A percentile compares a stretch with the other conserved stretches of the same genome.
phyloP scores from a whole-genome alignment of 768 basidiomycete genomes.

The Tylopilus rubrobrunneus region DNA sequence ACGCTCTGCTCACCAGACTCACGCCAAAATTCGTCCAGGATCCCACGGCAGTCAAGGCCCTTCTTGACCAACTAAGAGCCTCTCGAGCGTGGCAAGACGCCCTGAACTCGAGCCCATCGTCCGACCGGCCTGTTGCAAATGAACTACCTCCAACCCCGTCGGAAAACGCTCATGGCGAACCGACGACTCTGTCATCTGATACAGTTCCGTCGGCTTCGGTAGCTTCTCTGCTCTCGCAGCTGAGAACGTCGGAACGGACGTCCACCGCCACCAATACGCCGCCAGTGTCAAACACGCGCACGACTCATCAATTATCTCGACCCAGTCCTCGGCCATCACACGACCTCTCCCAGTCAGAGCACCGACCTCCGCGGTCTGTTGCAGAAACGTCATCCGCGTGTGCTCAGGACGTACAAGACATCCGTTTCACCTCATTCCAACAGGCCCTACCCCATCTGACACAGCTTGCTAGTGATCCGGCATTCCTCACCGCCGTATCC shows the following conservation, averaged over 20 bases:
- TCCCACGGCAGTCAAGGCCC: constrained; percentile 58
- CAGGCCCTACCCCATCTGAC: constrained; percentile 68
- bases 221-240: constrained; percentile 59
- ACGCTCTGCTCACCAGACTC: not conserved
- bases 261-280: constrained; percentile 9
- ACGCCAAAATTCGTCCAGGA: constrained; percentile 43
- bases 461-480: constrained; percentile 50
- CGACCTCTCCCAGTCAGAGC: constrained; percentile 10
- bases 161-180: constrained; percentile 7
- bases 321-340: constrained; percentile 10
- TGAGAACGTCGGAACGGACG: constrained; percentile 37
- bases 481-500: constrained; percentile 46
- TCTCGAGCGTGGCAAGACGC: constrained; percentile 70
- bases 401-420: constrained; percentile 38
- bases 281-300: constrained; percentile 6
- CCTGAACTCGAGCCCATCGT: constrained; percentile 15
- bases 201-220: constrained; percentile 39
- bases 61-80: constrained; percentile 63
- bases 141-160: not conserved
- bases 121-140: constrained; percentile 2
- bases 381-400: constrained; percentile 3
- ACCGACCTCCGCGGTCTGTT: constrained; percentile 13
- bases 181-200: constrained; percentile 1
- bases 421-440: constrained; percentile 56
- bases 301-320: constrained; percentile 10